Conservation (phyloP, 208 protist genomes). For the Trypanosomatidae sp. region DNA sequence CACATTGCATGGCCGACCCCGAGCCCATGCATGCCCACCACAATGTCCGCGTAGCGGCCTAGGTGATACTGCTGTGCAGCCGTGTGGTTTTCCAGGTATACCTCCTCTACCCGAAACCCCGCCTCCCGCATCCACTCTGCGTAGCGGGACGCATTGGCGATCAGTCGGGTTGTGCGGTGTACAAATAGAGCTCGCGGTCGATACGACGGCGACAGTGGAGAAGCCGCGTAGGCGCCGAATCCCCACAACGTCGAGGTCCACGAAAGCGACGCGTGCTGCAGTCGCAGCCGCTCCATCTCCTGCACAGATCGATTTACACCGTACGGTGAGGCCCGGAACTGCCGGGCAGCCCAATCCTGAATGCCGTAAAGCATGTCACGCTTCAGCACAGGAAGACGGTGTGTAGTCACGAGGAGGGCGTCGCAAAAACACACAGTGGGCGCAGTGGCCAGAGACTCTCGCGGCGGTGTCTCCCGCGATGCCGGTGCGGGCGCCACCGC, state of each 20-base stretch:
- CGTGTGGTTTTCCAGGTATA: slow-evolving; percentile 30
- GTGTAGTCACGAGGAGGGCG: slow-evolving; percentile 19
- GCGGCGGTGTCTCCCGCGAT: not conserved
- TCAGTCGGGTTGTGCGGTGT: slow-evolving; percentile 30
- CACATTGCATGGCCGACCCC: slow-evolving; percentile 51
- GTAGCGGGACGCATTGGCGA: slow-evolving; percentile 31
- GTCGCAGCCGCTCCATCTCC: slow-evolving; percentile 21
- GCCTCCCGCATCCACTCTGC: slow-evolving; percentile 25
- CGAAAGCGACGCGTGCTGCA: slow-evolving; percentile 6
- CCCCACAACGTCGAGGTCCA: slow-evolving; percentile 13
- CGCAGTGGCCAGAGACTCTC: not conserved
- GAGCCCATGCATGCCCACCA: slow-evolving; percentile 61
- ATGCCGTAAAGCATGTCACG: slow-evolving; percentile 16
- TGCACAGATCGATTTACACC: slow-evolving; percentile 10
- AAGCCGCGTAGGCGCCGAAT: not conserved
- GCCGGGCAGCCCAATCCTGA: slow-evolving; percentile 26
- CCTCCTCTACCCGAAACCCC: slow-evolving; percentile 53
- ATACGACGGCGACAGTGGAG: slow-evolving; percentile 7
- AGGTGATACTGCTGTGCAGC: slow-evolving; percentile 50
- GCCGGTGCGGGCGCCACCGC: not conserved
- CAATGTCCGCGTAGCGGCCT: slow-evolving; percentile 46
- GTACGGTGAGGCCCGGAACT: slow-evolving; percentile 22
- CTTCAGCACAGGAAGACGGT: slow-evolving; percentile 18
- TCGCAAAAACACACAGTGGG: slow-evolving; percentile 31
- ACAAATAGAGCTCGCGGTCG: slow-evolving; percentile 42